Evolutionary conservation across 352 stramenopile genomes (phyloP).

Genomic region (Thalassiosira delicatula): DNA sequence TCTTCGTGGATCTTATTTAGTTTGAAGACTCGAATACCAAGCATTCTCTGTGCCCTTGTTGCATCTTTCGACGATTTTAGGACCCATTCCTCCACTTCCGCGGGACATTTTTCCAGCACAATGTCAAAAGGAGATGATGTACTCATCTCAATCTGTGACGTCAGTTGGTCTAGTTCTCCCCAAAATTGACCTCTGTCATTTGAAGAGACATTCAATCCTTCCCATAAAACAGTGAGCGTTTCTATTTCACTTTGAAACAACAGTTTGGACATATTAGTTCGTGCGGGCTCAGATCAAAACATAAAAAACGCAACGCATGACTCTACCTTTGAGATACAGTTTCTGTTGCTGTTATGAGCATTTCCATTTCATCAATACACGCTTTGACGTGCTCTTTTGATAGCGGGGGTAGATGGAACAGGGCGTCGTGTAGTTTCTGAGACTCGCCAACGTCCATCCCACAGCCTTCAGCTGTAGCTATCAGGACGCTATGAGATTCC

Average conservation of each 20-base stretch:
- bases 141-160: conserved; percentile 33
- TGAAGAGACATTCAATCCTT: too few species aligned
- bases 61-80: conserved; percentile 49
- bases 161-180: conserved; percentile 47
- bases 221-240: too few species aligned
- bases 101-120: conserved; percentile 32
- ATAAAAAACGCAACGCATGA: too few species aligned
- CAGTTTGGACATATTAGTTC: too few species aligned
- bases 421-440: conserved; percentile 74
- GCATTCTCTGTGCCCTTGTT: conserved; percentile 42
- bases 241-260: too few species aligned
- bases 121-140: conserved; percentile 59
- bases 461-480: conserved; percentile 72
- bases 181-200: too few species aligned
- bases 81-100: conserved; percentile 78
- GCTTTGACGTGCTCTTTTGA: conserved; percentile 76
- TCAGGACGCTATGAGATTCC: conserved; percentile 69
- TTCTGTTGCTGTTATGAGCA: conserved; percentile 72
- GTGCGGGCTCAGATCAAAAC: too few species aligned
- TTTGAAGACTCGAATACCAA: conserved; percentile 73
- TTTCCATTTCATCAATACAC: conserved; percentile 81
- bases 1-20: conserved; percentile 78
- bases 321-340: conserved; percentile 80
- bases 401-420: conserved; percentile 73
- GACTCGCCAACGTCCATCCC: conserved; percentile 77